These are phyloP conservation scores for Stephania japonica DNA, from an alignment of 164 flowering plant genomes.

Conservation along the genomic window DNA sequence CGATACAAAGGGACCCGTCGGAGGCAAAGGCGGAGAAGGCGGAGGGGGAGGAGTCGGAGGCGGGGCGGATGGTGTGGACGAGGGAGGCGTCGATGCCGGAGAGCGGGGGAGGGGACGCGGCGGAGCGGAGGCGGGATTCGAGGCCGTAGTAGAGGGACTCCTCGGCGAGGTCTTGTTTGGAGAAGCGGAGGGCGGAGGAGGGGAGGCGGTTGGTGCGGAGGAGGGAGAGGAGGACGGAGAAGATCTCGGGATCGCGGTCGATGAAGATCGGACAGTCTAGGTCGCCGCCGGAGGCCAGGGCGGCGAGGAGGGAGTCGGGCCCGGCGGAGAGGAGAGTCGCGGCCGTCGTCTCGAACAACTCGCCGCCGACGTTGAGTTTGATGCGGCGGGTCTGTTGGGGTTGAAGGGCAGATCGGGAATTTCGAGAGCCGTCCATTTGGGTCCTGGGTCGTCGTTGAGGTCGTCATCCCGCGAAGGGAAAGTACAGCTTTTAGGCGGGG, in stretches of 20 bases:
- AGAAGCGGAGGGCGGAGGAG: constrained; percentile 48
- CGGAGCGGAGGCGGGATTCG: constrained; percentile 57
- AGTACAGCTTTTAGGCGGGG: too few relatives aligned
- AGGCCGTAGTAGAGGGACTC: constrained; percentile 82
- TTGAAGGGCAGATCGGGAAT: constrained; percentile 14
- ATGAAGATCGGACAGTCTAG: constrained; percentile 56
- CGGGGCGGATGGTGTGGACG: constrained; percentile 53
- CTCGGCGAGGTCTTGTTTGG: constrained; percentile 70
- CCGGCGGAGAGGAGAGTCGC: constrained; percentile 64
- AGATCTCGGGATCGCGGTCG: constrained; percentile 90
- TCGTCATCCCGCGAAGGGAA: too few relatives aligned
- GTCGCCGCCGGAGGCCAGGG: constrained; percentile 37
- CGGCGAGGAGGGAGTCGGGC: constrained; percentile 66
- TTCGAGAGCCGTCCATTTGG: constrained; percentile 17
- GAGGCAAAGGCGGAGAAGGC: constrained; percentile 44
- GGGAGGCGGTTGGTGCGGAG: constrained; percentile 77
- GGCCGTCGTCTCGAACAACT: constrained; percentile 75
- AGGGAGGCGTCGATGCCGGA: constrained; percentile 66
- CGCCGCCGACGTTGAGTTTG: constrained; percentile 95
- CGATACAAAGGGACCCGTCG: constrained; percentile 71
- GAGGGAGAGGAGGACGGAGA: constrained; percentile 78
- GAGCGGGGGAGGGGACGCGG: constrained; percentile 54
- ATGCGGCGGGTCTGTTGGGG: constrained; percentile 29
- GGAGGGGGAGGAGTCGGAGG: constrained; percentile 50
- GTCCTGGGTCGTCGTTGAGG: neutral